A percentile compares a stretch with the other conserved stretches of the same genome.
These are phyloP conservation scores for Saccharomycopsis crataegensis DNA, from an alignment of 1,139 yeast species.

Conservation along the genomic window DNA sequence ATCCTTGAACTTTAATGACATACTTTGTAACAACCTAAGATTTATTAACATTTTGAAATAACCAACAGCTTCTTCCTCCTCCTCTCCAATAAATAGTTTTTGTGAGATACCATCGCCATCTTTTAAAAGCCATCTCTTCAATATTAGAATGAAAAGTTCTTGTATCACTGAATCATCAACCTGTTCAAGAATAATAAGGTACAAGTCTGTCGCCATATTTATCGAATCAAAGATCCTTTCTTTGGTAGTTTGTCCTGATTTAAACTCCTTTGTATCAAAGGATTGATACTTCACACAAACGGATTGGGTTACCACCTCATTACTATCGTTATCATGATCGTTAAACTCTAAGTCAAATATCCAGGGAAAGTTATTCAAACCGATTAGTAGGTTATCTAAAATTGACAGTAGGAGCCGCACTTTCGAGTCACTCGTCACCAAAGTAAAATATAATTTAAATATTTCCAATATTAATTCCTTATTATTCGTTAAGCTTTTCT, in stretches of 20 bases:
- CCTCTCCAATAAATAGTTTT: slow-evolving; percentile 14
- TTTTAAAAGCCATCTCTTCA: slow-evolving; percentile 53
- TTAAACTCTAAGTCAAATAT: slow-evolving; percentile 7
- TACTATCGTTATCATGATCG: not conserved
- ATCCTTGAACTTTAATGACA: slow-evolving; percentile 56
- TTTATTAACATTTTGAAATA: slow-evolving; percentile 55
- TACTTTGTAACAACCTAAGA: slow-evolving; percentile 54
- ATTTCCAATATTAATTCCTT: slow-evolving; percentile 40
- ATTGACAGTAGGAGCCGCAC: slow-evolving; percentile 22
- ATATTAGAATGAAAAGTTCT: slow-evolving; percentile 41
- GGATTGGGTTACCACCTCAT: not conserved
- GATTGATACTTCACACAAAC: slow-evolving; percentile 1
- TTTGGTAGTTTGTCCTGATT: slow-evolving; percentile 18
- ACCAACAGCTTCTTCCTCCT: slow-evolving; percentile 27
- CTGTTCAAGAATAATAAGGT: slow-evolving; percentile 41
- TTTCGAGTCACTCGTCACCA: not conserved
- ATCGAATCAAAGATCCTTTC: slow-evolving; percentile 37
- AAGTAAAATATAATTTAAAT: slow-evolving; percentile 37
- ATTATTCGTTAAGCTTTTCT: slow-evolving; percentile 2
- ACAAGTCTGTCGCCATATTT: slow-evolving; percentile 43
- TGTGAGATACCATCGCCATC: slow-evolving; percentile 17
- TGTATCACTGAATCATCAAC: slow-evolving; percentile 47
- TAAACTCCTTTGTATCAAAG: slow-evolving; percentile 7
- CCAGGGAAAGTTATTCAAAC: slow-evolving; percentile 16
- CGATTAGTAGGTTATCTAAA: slow-evolving; percentile 14